These are phyloP conservation scores for Yamadazyma insecticola DNA, from an alignment of 805 yeast species.

Conservation along the genomic window DNA sequence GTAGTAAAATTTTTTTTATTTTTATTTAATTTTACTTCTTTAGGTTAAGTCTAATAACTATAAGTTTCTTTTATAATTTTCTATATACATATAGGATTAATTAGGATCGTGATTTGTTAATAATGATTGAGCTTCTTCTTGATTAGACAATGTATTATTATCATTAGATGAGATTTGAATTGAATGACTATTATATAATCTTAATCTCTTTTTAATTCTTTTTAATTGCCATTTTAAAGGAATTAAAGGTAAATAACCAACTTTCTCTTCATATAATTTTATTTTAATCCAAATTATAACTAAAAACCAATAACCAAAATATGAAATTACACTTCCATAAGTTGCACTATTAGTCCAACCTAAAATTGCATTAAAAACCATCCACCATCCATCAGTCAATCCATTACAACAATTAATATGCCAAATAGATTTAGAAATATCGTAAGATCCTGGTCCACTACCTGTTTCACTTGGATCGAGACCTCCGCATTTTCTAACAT, in stretches of 20 bases:
- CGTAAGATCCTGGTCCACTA: constrained; percentile 43
- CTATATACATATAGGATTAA: no score
- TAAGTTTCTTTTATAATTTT: no score
- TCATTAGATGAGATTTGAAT: constrained; percentile 1
- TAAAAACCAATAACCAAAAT: constrained; percentile 33
- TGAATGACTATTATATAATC: constrained; percentile 9
- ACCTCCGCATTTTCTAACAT: constrained; percentile 36
- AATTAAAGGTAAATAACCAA: constrained; percentile 34
- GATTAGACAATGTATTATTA: neutral
- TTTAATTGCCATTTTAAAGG: constrained; percentile 37
- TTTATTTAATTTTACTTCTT: neutral
- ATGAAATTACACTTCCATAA: constrained; percentile 36
- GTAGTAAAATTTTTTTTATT: neutral
- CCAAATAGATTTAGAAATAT: constrained; percentile 37
- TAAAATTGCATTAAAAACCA: constrained; percentile 40
- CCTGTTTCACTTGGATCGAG: constrained; percentile 42
- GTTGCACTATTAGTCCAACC: constrained; percentile 47
- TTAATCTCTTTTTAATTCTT: constrained; percentile 27
- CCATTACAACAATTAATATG: constrained; percentile 46
- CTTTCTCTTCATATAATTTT: constrained; percentile 31
- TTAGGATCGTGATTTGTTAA: neutral
- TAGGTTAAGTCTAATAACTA: neutral
- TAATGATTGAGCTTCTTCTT: neutral
- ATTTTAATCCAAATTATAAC: constrained; percentile 27
- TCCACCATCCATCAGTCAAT: constrained; percentile 43